Conservation (phyloP, 192 early-diverging fungal species). For the Gigaspora rosea region DNA sequence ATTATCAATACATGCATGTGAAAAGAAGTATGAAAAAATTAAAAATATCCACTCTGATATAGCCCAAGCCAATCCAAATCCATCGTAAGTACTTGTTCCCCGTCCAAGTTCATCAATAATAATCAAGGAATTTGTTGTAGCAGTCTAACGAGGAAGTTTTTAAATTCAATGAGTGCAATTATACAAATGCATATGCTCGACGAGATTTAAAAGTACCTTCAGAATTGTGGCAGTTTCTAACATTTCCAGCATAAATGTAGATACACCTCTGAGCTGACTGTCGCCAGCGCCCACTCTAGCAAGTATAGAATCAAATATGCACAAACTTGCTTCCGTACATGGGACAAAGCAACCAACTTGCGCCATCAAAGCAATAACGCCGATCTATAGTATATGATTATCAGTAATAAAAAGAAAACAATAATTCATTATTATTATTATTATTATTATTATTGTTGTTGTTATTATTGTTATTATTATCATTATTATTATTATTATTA, state of each 20-base stretch:
- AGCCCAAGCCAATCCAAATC: constrained; percentile 97
- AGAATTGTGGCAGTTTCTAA: constrained; percentile 90
- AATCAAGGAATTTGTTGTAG: constrained; percentile 81
- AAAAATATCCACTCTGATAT: constrained; percentile 79
- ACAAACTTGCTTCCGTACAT: constrained; percentile 70
- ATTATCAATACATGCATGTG: not conserved
- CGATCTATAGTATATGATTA: constrained; percentile 56
- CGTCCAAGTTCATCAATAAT: constrained; percentile 96
- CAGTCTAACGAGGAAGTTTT: constrained; percentile 51
- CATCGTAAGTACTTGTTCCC: constrained; percentile 98
- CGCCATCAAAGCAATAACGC: constrained; percentile 91
- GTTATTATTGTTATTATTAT: too few species aligned
- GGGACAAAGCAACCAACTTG: constrained; percentile 96
- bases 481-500: constrained; percentile 16
- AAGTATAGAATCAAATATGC: constrained; percentile 85
- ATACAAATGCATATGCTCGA: not conserved
- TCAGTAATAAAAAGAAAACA: constrained; percentile 2
- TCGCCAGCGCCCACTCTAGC: constrained; percentile 95
- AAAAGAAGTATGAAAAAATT: not conserved
- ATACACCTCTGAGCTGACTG: constrained; percentile 88
- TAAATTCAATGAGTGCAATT: not conserved
- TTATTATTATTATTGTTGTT: too few species aligned
- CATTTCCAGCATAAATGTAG: constrained; percentile 97
- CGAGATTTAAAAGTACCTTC: constrained; percentile 47
- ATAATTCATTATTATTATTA: constrained; percentile 23